These are phyloP conservation scores for Cyclocybe cylindracea DNA, from an alignment of 768 basidiomycete genomes.

Conservation along the genomic window DNA sequence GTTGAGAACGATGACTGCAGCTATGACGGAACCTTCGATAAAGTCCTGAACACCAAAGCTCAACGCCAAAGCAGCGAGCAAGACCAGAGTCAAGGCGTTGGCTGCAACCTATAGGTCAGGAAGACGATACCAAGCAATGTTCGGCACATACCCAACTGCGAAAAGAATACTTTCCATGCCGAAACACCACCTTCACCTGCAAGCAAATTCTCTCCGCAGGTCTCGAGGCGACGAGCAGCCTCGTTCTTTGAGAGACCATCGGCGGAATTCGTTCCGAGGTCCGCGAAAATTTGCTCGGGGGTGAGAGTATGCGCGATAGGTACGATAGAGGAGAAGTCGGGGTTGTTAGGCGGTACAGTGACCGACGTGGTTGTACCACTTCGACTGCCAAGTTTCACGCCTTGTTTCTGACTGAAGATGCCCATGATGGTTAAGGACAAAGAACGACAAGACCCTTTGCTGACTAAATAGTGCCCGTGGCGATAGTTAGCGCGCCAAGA, in stretches of 20 bases:
- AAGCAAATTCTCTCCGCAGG: slow-evolving; percentile 34
- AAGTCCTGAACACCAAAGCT: slow-evolving; percentile 57
- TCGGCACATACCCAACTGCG: slow-evolving; percentile 29
- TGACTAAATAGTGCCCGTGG: too few relatives aligned
- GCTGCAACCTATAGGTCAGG: slow-evolving; percentile 19
- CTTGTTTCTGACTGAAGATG: slow-evolving; percentile 12
- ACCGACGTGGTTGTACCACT: slow-evolving; percentile 33
- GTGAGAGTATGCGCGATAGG: slow-evolving; percentile 33
- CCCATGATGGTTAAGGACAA: slow-evolving; percentile 10
- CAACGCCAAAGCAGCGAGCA: slow-evolving; percentile 44
- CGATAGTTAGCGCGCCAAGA: too few relatives aligned
- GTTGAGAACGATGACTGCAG: slow-evolving; percentile 44
- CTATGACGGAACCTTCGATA: slow-evolving; percentile 53
- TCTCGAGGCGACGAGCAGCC: slow-evolving; percentile 30
- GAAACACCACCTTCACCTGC: slow-evolving; percentile 35
- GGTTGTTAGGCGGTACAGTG: slow-evolving; percentile 31
- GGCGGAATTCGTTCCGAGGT: slow-evolving; percentile 29
- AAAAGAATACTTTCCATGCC: slow-evolving; percentile 31
- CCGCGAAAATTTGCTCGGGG: slow-evolving; percentile 27
- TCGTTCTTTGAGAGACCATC: slow-evolving; percentile 39
- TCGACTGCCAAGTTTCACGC: slow-evolving; percentile 26
- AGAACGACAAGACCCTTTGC: not conserved
- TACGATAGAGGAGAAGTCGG: slow-evolving; percentile 29
- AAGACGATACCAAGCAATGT: not conserved
- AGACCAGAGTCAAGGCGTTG: slow-evolving; percentile 40